These are phyloP conservation scores for Candida piceae DNA, from an alignment of 805 yeast genomes.

Conservation along the genomic window DNA sequence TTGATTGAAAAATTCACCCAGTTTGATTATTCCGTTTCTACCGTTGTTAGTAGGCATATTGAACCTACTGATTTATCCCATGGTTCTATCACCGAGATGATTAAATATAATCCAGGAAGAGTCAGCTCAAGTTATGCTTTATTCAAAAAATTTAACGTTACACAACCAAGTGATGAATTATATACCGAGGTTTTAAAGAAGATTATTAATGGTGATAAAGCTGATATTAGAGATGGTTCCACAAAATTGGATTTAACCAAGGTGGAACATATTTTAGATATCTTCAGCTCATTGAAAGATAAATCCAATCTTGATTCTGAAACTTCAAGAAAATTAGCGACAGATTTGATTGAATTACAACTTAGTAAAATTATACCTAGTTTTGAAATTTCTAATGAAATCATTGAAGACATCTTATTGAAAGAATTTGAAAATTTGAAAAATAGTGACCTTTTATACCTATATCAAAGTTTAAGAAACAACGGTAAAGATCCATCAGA, in stretches of 20 bases:
- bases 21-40: slow-evolving; percentile 24
- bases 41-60: slow-evolving; percentile 10
- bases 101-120: slow-evolving; percentile 34
- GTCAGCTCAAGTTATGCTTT: slow-evolving; percentile 31
- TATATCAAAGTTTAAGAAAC: slow-evolving; percentile 13
- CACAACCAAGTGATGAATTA: slow-evolving; percentile 5
- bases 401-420: slow-evolving; percentile 9
- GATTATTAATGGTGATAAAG: slow-evolving; percentile 18
- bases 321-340: slow-evolving; percentile 9
- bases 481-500: background rate
- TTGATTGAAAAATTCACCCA: slow-evolving; percentile 21
- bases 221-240: slow-evolving; percentile 19
- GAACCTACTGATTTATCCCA: slow-evolving; percentile 4
- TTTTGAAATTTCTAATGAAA: slow-evolving; percentile 9
- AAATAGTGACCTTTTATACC: slow-evolving; percentile 17
- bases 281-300: slow-evolving; percentile 11
- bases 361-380: slow-evolving; percentile 12
- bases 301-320: slow-evolving; percentile 9
- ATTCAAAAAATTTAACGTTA: slow-evolving; percentile 9
- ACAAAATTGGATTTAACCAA: slow-evolving; percentile 10
- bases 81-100: slow-evolving; percentile 19
- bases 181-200: slow-evolving; percentile 16
- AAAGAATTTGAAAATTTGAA: slow-evolving; percentile 6
- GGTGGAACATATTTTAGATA: slow-evolving; percentile 9
- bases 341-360: slow-evolving; percentile 16